Evolutionary conservation across 768 basidiomycete genomes (phyloP), one percentile per base, ranked within the genome.

Genomic region (Lentinula aciculospora): DNA sequence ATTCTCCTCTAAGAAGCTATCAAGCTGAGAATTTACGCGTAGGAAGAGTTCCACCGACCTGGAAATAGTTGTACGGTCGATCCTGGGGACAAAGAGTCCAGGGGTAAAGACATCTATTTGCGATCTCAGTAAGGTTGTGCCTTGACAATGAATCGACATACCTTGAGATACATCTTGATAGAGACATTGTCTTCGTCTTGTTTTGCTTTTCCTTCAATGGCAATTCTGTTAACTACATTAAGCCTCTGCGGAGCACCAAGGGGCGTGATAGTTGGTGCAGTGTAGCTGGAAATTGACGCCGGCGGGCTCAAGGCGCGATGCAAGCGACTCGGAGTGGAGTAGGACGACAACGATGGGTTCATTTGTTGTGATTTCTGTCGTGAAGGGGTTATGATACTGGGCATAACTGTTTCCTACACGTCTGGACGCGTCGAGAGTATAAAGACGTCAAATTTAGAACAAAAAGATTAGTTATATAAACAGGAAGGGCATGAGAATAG

Each of bases 91-190:
- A 86, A 72, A 53, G 68, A 79, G 48, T 90, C 88, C 56, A 84
- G 64, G n/a, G 88, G 87, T 21, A 92, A 61, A 25, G 86, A 76
- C 55, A 90, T 76, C 88, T 88, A 65, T 47, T n/a, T 3, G 29
- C 17, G 19, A 5, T n/a, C 29, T 48, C 13, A 48, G 49, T 12
- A 34, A 25, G 21, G 46, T 49, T 28, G 31, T 57, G 56, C 47
- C 34, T 54, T 53, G 3, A 25, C 19, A 4, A 21, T 10, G 23
- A 19, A 29, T 12, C 23, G 50, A 64, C 69, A 46, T 59, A 88
- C 89, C 77, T 88, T 92, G 62, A 92, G 77, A 71, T 88, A 92
- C 78, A 91, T 84, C 62, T 78, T 84, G 51, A 92, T 80, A 17
- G 81, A 73, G 34, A 81, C 87, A 37, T 83, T 85, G 64, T 89